A percentile compares a stretch with the other conserved stretches of the same genome.
phyloP scores from a whole-genome alignment of 352 stramenopile species.

The Halophytophthora polymorphica region DNA sequence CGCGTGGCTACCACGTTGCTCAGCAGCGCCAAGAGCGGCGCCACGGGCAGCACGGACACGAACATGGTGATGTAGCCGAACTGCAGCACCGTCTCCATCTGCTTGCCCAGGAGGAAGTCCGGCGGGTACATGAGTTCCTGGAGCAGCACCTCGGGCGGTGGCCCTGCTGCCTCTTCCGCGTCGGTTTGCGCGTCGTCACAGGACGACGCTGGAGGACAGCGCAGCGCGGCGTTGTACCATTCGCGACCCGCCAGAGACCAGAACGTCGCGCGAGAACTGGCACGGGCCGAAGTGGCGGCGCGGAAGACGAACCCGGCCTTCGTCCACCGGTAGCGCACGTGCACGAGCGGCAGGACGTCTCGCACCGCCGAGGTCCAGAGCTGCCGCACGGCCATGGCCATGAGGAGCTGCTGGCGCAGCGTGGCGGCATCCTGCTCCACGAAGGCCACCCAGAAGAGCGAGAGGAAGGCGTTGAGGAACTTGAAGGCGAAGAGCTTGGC shows the following conservation, averaged over 20 bases:
- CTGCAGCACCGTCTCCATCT: constrained; percentile 81
- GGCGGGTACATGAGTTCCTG: constrained; percentile 73
- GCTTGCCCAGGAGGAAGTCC: constrained; percentile 71
- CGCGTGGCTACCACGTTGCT: constrained; percentile 88
- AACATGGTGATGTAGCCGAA: constrained; percentile 96
- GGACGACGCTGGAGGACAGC: not conserved
- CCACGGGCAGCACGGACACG: constrained; percentile 88
- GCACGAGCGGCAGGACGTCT: constrained; percentile 49
- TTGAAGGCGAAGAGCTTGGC: constrained; percentile 82
- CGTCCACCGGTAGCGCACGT: constrained; percentile 45
- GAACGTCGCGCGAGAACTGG: constrained; percentile 5
- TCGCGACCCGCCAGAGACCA: constrained; percentile 33
- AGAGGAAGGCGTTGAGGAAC: constrained; percentile 81
- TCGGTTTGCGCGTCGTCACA: constrained; percentile 1
- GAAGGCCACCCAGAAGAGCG: constrained; percentile 78
- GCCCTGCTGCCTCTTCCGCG: too few relatives aligned
- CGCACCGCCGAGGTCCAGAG: constrained; percentile 60
- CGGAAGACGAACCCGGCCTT: constrained; percentile 35
- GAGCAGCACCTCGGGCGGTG: constrained; percentile 46
- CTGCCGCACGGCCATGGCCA: constrained; percentile 70
- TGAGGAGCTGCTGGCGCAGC: constrained; percentile 62
- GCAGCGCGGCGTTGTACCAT: constrained; percentile 57
- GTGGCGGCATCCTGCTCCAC: constrained; percentile 45
- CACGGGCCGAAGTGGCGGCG: constrained; percentile 9
- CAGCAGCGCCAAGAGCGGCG: constrained; percentile 82